Evolutionary conservation across 2,329 filamentous ascomycete species (phyloP).

Genomic region (Boeremia lycopersici): DNA sequence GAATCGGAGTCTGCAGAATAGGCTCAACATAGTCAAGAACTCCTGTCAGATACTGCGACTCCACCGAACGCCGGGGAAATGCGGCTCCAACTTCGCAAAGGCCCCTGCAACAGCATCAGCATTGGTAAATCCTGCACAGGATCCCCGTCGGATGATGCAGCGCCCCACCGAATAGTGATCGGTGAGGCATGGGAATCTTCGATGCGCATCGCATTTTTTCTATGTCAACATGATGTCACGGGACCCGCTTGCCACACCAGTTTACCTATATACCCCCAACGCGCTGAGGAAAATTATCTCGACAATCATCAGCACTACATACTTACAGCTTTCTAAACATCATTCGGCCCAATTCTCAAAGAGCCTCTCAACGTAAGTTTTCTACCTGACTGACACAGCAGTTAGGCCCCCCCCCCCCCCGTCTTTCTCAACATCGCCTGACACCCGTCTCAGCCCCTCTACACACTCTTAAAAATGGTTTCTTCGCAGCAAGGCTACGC

Average conservation of each 20-base stretch:
- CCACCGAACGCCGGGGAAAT: slow-evolving; percentile 9
- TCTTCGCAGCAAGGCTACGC: slow-evolving; percentile 34
- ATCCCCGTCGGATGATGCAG: slow-evolving; percentile 16
- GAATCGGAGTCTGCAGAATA: not conserved
- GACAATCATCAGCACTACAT: not conserved
- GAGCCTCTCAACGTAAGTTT: not conserved
- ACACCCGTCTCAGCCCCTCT: not conserved
- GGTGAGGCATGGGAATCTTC: slow-evolving; percentile 15
- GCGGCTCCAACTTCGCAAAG: slow-evolving; percentile 8
- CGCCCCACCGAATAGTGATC: slow-evolving; percentile 11
- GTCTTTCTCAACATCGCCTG: too few relatives aligned
- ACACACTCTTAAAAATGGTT: slow-evolving; percentile 26
- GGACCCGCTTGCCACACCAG: slow-evolving; percentile 2
- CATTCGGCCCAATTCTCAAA: not conserved
- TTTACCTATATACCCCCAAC: slow-evolving; percentile 4
- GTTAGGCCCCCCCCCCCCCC: too few relatives aligned
- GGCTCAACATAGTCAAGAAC: slow-evolving; percentile 5
- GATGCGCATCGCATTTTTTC: slow-evolving; percentile 12
- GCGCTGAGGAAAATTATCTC: not conserved
- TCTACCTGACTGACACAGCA: not conserved
- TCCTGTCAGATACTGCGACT: not conserved
- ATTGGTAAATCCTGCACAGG: slow-evolving; percentile 6
- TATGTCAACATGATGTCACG: slow-evolving; percentile 21
- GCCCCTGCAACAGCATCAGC: slow-evolving; percentile 8
- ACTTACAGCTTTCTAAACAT: not conserved